Percentiles rank a stretch among this genome's conserved stretches.
Evolutionary conservation across 2,329 filamentous ascomycete species (phyloP).

Genomic region (Graphium sp.): DNA sequence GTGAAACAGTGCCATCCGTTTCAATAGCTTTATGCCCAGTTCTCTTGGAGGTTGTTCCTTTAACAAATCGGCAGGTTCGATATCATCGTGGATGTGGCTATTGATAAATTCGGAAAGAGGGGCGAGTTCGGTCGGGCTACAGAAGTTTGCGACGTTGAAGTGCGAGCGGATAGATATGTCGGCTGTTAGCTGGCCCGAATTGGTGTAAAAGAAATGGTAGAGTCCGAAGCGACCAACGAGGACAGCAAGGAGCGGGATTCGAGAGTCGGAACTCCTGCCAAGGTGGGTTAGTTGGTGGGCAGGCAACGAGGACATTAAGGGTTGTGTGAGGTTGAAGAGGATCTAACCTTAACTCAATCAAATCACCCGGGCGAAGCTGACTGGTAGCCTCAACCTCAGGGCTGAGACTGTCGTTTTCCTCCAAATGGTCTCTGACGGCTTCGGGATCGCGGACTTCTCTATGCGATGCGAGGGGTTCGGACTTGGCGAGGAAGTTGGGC

Average conservation of each 20-base stretch:
- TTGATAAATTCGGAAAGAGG: slow-evolving; percentile 11
- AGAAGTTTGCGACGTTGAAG: slow-evolving; percentile 33
- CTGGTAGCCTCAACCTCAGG: too few species aligned
- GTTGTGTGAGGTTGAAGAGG: too few species aligned
- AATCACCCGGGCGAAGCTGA: too few species aligned
- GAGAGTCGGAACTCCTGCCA: slow-evolving; percentile 17
- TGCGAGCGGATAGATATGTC: slow-evolving; percentile 22
- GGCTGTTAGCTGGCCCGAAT: slow-evolving; percentile 30
- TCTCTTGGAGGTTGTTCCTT: slow-evolving; percentile 24
- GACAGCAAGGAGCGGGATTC: slow-evolving; percentile 30
- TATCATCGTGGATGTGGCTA: too few species aligned
- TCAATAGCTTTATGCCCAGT: slow-evolving; percentile 23
- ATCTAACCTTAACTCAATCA: too few species aligned
- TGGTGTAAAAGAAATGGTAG: slow-evolving; percentile 36
- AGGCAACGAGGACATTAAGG: too few species aligned
- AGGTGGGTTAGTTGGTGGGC: too few species aligned
- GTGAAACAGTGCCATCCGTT: slow-evolving; percentile 28
- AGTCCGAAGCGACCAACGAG: slow-evolving; percentile 33
- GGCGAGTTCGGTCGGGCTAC: slow-evolving; percentile 19
- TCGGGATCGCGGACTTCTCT: slow-evolving; percentile 3
- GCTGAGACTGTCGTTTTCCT: too few species aligned
- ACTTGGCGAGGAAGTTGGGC: slow-evolving; percentile 3
- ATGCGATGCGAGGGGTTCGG: slow-evolving; percentile 2
- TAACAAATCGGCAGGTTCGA: slow-evolving; percentile 10
- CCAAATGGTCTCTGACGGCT: background rate